Base-by-base conservation (phyloP, 1,139 yeast genomes). In the Hyphopichia khmerensis region DNA sequence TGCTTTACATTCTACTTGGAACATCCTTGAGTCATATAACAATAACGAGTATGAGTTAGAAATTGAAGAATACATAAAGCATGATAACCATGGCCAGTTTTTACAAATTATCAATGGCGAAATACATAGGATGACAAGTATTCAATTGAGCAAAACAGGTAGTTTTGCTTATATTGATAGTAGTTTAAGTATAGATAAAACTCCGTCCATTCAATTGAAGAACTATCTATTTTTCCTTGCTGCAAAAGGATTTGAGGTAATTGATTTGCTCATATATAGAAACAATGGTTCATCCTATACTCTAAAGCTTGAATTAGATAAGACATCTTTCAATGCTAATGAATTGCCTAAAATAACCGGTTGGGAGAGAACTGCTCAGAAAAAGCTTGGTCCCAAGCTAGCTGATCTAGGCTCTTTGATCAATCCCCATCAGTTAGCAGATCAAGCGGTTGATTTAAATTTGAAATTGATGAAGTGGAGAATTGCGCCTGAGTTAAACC, bases 391-490 rank as follows among this genome's bases (percentile, higher is more conserved):
- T 0, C 96, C 98, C 0, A 88, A 89, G 55, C 50, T 85, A 27
- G 89, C 96, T 0, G 95, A 93, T 57, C 65, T 93, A 42, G 90
- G 95, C 1, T 68, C 88, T 1, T 69, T 93, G 38, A 80, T 93
- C 38, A 82, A 91, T 57, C 99, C 99, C 0, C 51, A 71, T 5
- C 83, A 85, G 49, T 69, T 93, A 17, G 95, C 97, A 0, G 87
- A 84, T 47, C 98, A 93, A 60, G 95, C 97, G 0, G 93, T 90
- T 4, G 96, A 91, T 60, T 71, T 93, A 45, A 93, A 93, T 56
- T 69, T 95, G 48, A 87, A 87, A 63, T 70, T 93, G 36, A 95
- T 93, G 99, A 90, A 90, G 61, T 93, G 99, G 99, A 75, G 99
- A 51, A 79, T 93, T 24, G 91, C 90, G 1, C 98, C 99, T 0